Base-by-base conservation (phyloP, 148 eudicot genomes). In the Rhododendron ovatum region DNA sequence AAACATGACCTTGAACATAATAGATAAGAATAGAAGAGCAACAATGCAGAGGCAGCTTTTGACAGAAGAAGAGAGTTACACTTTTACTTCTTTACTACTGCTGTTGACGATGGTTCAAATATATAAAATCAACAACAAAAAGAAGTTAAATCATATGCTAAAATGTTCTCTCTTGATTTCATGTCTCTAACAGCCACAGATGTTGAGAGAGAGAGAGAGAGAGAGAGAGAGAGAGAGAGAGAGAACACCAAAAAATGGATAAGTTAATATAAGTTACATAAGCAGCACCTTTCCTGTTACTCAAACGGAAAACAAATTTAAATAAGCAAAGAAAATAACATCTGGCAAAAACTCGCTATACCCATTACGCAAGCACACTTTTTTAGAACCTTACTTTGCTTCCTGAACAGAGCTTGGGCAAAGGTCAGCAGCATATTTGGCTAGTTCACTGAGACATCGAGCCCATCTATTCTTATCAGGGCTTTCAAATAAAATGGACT, bases 381-480 rank as follows among this genome's bases (percentile, higher is more conserved):
- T 78, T 69, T 82, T 45, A 84, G 63, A 55, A 24, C 83, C 94
- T 87, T 92, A 97, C 99, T 95, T 97, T 63, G 99, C 99, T 87
- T 97, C 98, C 88, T 94, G 98, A 88, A 97, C 98, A 88, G 99
- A 95, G 89, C 88, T 92, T 81, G 99, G 99, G 90, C 99, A 97
- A 65, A 97, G 96, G 88, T 95, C 99, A 85, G 96, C 95, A 88
- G 96, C 98, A 88, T 94, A 94, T 90, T 95, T 97, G 85, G 95
- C 95, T 82, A 97, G 95, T 91, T 97, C 99, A 80, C 99, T 95
- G 26, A 97, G 94, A 91, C 95, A 97, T 78, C 98, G 94, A 85
- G 96, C 98, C 96, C 98, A 97, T 89, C 98, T 93, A 85, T 97
- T 95, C 89, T 97, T 97, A 89, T 97, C 99, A 82, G 99, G 98